These are phyloP conservation scores for Grigorovia transvaalensis DNA, from an alignment of 805 yeast genomes.

Conservation along the genomic window DNA sequence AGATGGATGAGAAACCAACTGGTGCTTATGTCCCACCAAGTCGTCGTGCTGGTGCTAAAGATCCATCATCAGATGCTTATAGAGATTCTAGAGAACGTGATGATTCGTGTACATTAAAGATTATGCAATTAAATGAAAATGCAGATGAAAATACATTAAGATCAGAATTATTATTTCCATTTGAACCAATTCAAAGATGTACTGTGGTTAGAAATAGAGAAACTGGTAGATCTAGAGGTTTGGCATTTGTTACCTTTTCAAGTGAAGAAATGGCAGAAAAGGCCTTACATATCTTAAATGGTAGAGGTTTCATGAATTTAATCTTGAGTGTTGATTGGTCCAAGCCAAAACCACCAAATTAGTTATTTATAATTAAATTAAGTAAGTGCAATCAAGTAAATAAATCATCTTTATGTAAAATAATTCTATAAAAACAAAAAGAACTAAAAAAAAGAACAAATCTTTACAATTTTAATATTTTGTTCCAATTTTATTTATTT, in stretches of 20 bases:
- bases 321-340: conserved; percentile 61
- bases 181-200: conserved; percentile 63
- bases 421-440: neutral
- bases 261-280: conserved; percentile 58
- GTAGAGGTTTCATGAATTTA: conserved; percentile 86
- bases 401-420: neutral
- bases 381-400: neutral
- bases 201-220: conserved; percentile 83
- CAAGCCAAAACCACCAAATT: conserved; percentile 30
- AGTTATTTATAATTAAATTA: neutral
- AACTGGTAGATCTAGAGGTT: conserved; percentile 89
- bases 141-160: conserved; percentile 77
- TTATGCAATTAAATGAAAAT: conserved; percentile 79
- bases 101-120: conserved; percentile 78
- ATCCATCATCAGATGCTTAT: conserved; percentile 33
- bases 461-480: neutral
- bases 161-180: conserved; percentile 55
- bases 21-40: conserved; percentile 54
- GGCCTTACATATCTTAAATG: conserved; percentile 70
- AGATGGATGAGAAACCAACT: conserved; percentile 21
- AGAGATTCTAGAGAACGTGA: conserved; percentile 53
- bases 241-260: conserved; percentile 82
- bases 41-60: conserved; percentile 33
- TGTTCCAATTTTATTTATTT: no score
- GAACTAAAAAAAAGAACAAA: neutral